Evolutionary conservation across 2,329 filamentous ascomycete genomes (phyloP).

Genomic region (Hypoxylon rubiginosum): DNA sequence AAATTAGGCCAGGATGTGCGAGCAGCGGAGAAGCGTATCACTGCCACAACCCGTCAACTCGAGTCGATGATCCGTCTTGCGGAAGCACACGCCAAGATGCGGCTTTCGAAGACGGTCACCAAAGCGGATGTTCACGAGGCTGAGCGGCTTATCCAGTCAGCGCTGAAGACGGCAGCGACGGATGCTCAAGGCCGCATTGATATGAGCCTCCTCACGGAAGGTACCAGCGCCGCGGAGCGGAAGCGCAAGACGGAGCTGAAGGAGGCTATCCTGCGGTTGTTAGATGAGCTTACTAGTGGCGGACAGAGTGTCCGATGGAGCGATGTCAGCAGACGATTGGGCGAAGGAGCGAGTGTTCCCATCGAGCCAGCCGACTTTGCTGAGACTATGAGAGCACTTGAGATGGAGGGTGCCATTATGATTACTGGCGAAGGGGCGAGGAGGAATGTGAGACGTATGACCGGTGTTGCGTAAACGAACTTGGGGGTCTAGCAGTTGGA

Average conservation of each 20-base stretch:
- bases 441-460: conserved; percentile 84
- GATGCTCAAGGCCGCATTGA: conserved; percentile 94
- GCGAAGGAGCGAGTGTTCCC: conserved; percentile 76
- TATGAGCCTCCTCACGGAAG: conserved; percentile 95
- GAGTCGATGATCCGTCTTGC: conserved; percentile 98
- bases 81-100: conserved; percentile 98
- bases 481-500: neutral
- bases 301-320: conserved; percentile 79
- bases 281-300: conserved; percentile 83
- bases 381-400: conserved; percentile 82
- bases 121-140: conserved; percentile 89
- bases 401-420: conserved; percentile 86
- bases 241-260: conserved; percentile 87
- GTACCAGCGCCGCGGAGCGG: conserved; percentile 89
- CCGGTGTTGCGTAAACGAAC: conserved; percentile 58
- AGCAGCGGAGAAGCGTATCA: conserved; percentile 93
- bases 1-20: conserved; percentile 90
- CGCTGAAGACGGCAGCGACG: conserved; percentile 97
- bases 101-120: conserved; percentile 81
- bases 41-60: conserved; percentile 94
- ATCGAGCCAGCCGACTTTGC: conserved; percentile 86
- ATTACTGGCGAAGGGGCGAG: conserved; percentile 87
- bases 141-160: conserved; percentile 90
- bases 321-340: conserved; percentile 81
- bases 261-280: conserved; percentile 76